A percentile compares a stretch with the other conserved stretches of the same genome.
These are phyloP conservation scores for Tolypocladium sp. DNA, from an alignment of 2,329 filamentous ascomycete species.

Conservation along the genomic window DNA sequence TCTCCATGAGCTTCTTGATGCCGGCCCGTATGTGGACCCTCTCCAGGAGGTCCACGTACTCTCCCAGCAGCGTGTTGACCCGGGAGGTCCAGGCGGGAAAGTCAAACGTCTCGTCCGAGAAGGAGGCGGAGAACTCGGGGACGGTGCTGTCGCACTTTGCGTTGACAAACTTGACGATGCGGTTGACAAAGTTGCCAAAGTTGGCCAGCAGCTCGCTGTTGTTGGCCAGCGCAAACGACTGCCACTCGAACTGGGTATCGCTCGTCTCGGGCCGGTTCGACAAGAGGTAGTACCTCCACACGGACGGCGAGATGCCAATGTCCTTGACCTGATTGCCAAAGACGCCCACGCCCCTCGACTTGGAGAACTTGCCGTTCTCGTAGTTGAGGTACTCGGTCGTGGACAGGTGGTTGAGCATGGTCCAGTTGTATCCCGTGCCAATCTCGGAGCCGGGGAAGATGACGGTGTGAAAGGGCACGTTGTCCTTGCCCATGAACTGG, in stretches of 20 bases:
- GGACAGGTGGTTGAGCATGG: conserved; percentile 77
- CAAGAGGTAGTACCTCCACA: conserved; percentile 91
- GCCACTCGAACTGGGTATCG: conserved; percentile 88
- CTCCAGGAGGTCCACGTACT: conserved; percentile 61
- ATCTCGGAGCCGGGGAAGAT: conserved; percentile 86
- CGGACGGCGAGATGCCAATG: conserved; percentile 72
- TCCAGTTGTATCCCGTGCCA: conserved; percentile 80
- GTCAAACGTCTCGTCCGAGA: conserved; percentile 45
- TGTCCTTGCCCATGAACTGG: conserved; percentile 85
- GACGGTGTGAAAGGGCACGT: conserved; percentile 64
- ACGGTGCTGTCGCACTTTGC: conserved; percentile 64
- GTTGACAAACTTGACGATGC: conserved; percentile 67
- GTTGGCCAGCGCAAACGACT: conserved; percentile 71
- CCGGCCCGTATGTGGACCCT: conserved; percentile 62
- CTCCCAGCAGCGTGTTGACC: conserved; percentile 50
- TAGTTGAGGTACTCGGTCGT: conserved; percentile 85
- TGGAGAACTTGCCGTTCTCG: conserved; percentile 85
- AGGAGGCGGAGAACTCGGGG: conserved; percentile 49
- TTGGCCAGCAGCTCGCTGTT: conserved; percentile 81
- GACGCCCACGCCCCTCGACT: conserved; percentile 80
- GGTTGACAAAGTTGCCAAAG: conserved; percentile 66
- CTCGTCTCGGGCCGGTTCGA: conserved; percentile 76
- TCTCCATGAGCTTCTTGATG: conserved; percentile 54
- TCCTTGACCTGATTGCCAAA: conserved; percentile 86
- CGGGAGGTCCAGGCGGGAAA: conserved; percentile 11